Evolutionary conservation across 208 protist species (phyloP).

Genomic region (Balamuthia mandrillaris): DNA sequence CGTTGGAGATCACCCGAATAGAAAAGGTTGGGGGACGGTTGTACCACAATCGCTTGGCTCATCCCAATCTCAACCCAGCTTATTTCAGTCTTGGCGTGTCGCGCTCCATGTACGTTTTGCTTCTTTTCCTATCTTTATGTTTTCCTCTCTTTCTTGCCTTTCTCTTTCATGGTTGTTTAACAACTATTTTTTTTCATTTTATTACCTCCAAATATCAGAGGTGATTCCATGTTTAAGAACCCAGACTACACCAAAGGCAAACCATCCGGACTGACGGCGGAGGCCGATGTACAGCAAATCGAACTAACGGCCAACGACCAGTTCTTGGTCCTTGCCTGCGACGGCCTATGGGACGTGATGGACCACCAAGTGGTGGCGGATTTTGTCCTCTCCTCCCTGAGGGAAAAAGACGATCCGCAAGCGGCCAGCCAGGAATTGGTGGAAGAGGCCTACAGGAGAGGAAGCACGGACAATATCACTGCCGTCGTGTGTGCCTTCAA

Average conservation of each 20-base stretch:
- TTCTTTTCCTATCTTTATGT: neutral
- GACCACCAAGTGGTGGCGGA: neutral
- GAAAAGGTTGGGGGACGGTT: neutral
- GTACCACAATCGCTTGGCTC: neutral
- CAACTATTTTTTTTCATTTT: neutral
- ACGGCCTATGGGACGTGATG: constrained; percentile 8
- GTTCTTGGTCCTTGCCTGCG: neutral
- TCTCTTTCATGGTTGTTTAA: too few species aligned
- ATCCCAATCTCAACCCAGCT: neutral
- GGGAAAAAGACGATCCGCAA: neutral
- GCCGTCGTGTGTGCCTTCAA: too few species aligned
- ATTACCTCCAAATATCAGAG: neutral
- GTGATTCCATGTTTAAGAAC: neutral
- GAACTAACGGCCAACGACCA: neutral
- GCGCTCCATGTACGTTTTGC: neutral
- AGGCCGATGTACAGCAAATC: neutral
- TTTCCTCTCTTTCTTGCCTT: neutral
- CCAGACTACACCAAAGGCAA: constrained; percentile 15
- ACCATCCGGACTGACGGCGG: neutral
- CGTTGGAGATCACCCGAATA: neutral
- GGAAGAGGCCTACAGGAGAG: constrained; percentile 1
- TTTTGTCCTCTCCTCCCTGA: neutral
- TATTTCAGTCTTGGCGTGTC: constrained; percentile 13
- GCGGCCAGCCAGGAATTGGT: neutral
- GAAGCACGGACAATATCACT: neutral